Evolutionary conservation across 2,329 filamentous ascomycete genomes (phyloP), one percentile per base, ranked within the genome.

Genomic region (Raffaelea ambrosiae): DNA sequence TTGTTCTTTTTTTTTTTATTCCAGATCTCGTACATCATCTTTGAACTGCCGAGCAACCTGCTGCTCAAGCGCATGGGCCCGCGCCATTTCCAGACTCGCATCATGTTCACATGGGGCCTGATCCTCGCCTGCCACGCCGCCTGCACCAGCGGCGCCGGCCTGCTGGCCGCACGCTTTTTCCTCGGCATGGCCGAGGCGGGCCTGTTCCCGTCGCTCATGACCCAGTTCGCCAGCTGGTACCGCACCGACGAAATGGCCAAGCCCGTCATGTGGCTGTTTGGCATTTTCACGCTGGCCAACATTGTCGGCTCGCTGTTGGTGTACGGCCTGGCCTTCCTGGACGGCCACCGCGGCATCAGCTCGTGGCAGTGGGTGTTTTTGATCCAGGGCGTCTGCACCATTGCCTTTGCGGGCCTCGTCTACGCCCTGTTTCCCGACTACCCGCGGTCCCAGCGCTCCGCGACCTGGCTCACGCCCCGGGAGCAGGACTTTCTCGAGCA

Each of bases 41-140:
- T 53, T 26, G 51, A 83, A 57, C 61, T 83, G 0, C 79, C 79
- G 0, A 80, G 76, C 0, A 83, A 83, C 51, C 65, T 82, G 48
- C 55, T 55, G 0, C 62, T 82, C 3, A 79, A 76, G 0, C 64
- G 72, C 3, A 62, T 78, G 26, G 66, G 69, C 10, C 77, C 77
- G 1, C 74, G 73, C 2, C 48, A 74, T 1, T 81, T 43, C 36
- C 44, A 46, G 14, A 43, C 43, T 0, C 59, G 62, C 0, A 69
- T 69, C 0, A 74, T 75, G 40, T 43, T 67, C 55, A 58, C 63
- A 11, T 72, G 57, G 62, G 70, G 58, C 16, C 60, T 61, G 46
- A 64, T 65, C 29, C 70, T 58, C 40, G 68, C 66, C 0, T 66
- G 71, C n/a, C 76, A 75, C 22, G 70, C 73, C 0, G 70, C 69